Percentiles rank a stretch among this genome's conserved stretches.
Evolutionary conservation across 108 stramenopile genomes (phyloP).

Genomic region (Cyclotella cryptica): DNA sequence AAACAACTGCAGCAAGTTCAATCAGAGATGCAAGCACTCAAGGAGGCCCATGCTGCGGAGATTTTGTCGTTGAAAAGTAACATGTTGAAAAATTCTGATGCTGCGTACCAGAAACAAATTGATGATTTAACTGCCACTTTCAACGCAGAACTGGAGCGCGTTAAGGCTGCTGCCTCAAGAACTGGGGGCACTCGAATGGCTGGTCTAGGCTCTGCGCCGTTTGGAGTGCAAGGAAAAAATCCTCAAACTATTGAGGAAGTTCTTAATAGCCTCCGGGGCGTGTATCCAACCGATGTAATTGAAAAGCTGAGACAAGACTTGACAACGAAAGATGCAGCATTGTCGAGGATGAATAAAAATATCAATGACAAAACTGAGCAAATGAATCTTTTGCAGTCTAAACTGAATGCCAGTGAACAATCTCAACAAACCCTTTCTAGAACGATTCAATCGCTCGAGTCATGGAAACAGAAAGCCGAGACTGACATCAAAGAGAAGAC

Average conservation of each 20-base stretch:
- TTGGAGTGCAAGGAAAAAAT: conserved; percentile 1
- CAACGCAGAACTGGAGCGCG: conserved; percentile 19
- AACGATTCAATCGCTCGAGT: conserved; percentile 27
- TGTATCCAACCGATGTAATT: conserved; percentile 29
- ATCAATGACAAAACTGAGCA: conserved; percentile 25
- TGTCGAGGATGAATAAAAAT: conserved; percentile 24
- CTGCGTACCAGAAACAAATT: conserved; percentile 15
- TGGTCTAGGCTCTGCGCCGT: neutral
- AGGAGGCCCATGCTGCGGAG: conserved; percentile 20
- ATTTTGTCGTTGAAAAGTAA: neutral
- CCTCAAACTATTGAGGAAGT: conserved; percentile 40
- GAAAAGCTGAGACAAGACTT: conserved; percentile 33
- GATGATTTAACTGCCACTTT: conserved; percentile 22
- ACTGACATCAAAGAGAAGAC: conserved; percentile 11
- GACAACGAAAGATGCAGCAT: conserved; percentile 26
- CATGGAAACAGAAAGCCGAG: conserved; percentile 39
- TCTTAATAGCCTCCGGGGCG: conserved; percentile 37
- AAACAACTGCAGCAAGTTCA: conserved; percentile 16
- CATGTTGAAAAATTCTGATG: conserved; percentile 8
- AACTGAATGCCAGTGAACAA: conserved; percentile 25
- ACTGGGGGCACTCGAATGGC: neutral
- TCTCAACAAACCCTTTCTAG: conserved; percentile 31
- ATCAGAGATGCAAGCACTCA: conserved; percentile 27
- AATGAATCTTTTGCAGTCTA: conserved; percentile 37
- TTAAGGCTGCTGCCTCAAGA: conserved; percentile 2